Evolutionary conservation across 352 stramenopile genomes (phyloP), one percentile per base, ranked within the genome.

Genomic region (Thalassiosira livingstoniorum): DNA sequence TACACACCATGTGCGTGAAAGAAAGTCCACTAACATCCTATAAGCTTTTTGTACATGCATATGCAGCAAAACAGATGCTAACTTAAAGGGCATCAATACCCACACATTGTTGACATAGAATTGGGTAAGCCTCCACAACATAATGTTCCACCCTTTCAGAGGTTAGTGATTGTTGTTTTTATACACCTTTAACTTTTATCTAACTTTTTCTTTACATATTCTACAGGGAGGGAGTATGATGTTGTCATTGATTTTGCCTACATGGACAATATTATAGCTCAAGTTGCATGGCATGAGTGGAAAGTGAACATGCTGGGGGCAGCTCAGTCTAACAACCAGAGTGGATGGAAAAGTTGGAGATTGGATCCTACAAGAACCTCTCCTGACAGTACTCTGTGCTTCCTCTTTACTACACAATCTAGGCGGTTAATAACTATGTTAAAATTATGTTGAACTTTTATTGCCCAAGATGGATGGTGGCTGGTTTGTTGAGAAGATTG

Each of bases 1-100:
- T 67, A n/a, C 53, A 76, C 57, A 54, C 47, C 21, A 11, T 76
- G 1, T 76, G 67, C 15, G 57, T 76, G 1, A 76, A 37, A 7
- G 23, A 32, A 7, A 37, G 69, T 25, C 34, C 37, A 23, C 55
- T 78, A 15, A 21, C 13, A 25, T 54, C 69, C 1, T 78, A 78
- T 57, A 78, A 78, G 27, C 37, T 78, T 4, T 54, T 66, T 54
- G 23, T 5, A 53, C 37, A 42, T 29, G 54, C 37, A 18, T 70
- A 70, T 37, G 69, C 0, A 57, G 69, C 4, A 70, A 58, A 27
- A 47, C 54, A 3, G 54, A 70, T 25, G 35, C 62, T 11, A 31
- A 70, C 54, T 39, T 78, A 1, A 10, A 39, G 11, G 4, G 34
- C 2, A 21, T 2, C 21, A 45, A 75, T 31, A 1, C 34, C 1